phyloP scores from a whole-genome alignment of 2,329 filamentous ascomycete genomes.

The Acarospora socialis region DNA sequence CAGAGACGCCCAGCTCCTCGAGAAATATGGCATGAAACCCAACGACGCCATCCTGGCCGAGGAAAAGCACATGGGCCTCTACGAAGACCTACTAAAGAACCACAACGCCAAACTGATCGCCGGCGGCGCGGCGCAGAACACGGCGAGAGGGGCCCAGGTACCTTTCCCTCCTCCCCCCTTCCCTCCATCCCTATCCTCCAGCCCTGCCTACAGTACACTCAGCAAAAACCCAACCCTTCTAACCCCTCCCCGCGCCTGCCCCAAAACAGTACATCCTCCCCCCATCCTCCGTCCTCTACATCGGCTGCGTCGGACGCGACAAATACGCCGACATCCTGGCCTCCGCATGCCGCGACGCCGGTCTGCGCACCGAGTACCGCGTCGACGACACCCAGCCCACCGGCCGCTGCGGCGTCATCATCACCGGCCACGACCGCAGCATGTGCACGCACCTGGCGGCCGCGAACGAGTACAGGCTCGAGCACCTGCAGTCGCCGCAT shows the following conservation, averaged over 20 bases:
- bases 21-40: slow-evolving; percentile 86
- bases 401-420: slow-evolving; percentile 88
- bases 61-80: slow-evolving; percentile 76
- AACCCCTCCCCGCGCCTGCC: not conserved
- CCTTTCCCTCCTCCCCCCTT: slow-evolving; percentile 1
- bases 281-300: slow-evolving; percentile 76
- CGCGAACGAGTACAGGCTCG: slow-evolving; percentile 91
- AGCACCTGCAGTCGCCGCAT: slow-evolving; percentile 79
- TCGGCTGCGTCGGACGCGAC: slow-evolving; percentile 89
- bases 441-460: slow-evolving; percentile 92
- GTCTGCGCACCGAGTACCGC: slow-evolving; percentile 87
- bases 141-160: slow-evolving; percentile 77
- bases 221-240: slow-evolving; percentile 10
- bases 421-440: slow-evolving; percentile 89
- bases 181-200: not conserved
- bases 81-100: slow-evolving; percentile 87
- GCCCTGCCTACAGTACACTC: not conserved
- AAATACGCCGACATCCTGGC: slow-evolving; percentile 84
- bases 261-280: slow-evolving; percentile 65
- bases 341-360: slow-evolving; percentile 73
- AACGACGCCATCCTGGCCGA: slow-evolving; percentile 97
- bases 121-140: slow-evolving; percentile 94
- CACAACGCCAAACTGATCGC: slow-evolving; percentile 88
- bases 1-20: slow-evolving; percentile 69
- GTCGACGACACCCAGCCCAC: slow-evolving; percentile 75